A percentile compares a stretch with the other conserved stretches of the same genome.
Conservation (phyloP, 2,329 filamentous ascomycete genomes). For the Penicillium griseofulvum region DNA sequence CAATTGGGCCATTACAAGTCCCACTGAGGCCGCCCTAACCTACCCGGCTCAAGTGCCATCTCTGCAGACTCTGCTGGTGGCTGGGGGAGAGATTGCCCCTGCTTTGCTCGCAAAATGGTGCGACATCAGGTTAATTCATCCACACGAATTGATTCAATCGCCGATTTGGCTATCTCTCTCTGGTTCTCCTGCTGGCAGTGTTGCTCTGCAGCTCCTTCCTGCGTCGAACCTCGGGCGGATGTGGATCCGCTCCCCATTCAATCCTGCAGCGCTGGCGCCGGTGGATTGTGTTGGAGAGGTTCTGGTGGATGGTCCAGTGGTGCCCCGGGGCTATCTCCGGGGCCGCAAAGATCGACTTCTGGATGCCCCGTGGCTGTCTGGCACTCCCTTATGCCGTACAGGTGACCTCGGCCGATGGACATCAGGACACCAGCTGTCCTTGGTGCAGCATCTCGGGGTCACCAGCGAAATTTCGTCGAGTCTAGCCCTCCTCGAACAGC, state of each 20-base stretch:
- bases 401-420: background rate
- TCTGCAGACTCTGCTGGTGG: background rate
- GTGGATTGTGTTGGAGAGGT: constrained; percentile 6
- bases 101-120: background rate
- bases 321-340: constrained; percentile 2
- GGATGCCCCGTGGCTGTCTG: background rate
- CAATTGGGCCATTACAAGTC: background rate
- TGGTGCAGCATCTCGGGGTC: background rate
- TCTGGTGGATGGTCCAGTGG: constrained; percentile 5
- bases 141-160: background rate
- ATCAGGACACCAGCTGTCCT: background rate
- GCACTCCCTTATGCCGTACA: background rate
- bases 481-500: background rate
- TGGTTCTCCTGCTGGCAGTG: background rate
- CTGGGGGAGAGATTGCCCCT: background rate
- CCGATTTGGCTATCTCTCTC: background rate
- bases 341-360: background rate
- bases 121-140: background rate
- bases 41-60: background rate
- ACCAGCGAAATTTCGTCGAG: background rate
- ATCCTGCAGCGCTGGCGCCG: background rate
- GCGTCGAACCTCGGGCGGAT: background rate
- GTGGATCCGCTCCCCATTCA: constrained; percentile 3
- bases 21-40: background rate
- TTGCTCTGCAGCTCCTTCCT: background rate